Evolutionary conservation across 495 filamentous ascomycete genomes (phyloP).

Genomic region (Terfezia boudieri): DNA sequence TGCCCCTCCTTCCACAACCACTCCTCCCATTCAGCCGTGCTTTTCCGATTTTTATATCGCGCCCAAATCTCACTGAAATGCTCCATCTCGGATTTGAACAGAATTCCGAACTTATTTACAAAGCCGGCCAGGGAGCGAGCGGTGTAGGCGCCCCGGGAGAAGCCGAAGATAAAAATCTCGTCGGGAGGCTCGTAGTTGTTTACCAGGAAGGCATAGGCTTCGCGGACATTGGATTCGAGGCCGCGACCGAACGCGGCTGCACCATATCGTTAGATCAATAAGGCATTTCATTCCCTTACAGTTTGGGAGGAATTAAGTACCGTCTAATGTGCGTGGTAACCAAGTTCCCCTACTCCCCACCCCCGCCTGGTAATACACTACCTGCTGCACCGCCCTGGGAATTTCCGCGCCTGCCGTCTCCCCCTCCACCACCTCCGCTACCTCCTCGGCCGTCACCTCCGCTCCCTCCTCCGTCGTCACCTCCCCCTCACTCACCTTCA

Average conservation of each 20-base stretch:
- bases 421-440: constrained; percentile 19
- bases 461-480: background rate
- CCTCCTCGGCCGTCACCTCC: constrained; percentile 14
- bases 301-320: background rate
- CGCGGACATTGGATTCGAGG: constrained; percentile 26
- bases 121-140: constrained; percentile 33
- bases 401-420: constrained; percentile 19
- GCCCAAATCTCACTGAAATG: constrained; percentile 19
- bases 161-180: constrained; percentile 37
- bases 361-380: constrained; percentile 34
- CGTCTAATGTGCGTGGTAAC: background rate
- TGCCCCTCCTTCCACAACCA: background rate
- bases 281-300: constrained; percentile 6
- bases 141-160: constrained; percentile 38
- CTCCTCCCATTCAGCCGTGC: no score
- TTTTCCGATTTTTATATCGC: constrained; percentile 10
- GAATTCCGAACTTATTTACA: constrained; percentile 28
- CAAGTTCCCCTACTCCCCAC: constrained; percentile 23
- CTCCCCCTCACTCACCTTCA: no score
- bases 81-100: constrained; percentile 17
- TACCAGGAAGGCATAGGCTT: constrained; percentile 29
- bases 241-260: constrained; percentile 19
- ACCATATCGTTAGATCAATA: background rate
- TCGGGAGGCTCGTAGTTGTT: constrained; percentile 32
- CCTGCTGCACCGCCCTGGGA: constrained; percentile 22